phyloP scores from a whole-genome alignment of 1,284 basidiomycete genomes.

The Pseudozyma thailandica region DNA sequence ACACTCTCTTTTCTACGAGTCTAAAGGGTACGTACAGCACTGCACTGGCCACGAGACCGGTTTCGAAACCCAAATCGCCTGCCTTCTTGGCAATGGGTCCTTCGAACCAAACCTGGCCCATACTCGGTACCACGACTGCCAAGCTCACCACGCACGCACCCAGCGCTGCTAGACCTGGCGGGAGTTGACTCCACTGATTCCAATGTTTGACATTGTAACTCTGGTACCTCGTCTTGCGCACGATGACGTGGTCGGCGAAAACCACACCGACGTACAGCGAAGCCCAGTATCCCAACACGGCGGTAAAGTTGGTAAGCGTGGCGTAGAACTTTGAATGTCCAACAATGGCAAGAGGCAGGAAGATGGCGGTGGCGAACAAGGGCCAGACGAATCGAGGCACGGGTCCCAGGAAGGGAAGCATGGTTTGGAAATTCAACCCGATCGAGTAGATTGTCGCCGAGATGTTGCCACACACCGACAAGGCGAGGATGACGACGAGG shows the following conservation, averaged over 20 bases:
- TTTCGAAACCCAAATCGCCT: slow-evolving; percentile 69
- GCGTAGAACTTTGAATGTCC: slow-evolving; percentile 75
- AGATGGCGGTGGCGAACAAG: slow-evolving; percentile 80
- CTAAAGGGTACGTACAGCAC: slow-evolving; percentile 64
- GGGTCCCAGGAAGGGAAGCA: slow-evolving; percentile 79
- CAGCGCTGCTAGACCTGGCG: slow-evolving; percentile 73
- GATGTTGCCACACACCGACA: slow-evolving; percentile 82
- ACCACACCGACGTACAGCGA: slow-evolving; percentile 75
- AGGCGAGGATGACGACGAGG: slow-evolving; percentile 81
- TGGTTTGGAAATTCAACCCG: slow-evolving; percentile 58
- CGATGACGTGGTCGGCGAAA: slow-evolving; percentile 74
- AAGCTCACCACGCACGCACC: slow-evolving; percentile 53
- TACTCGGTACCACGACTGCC: slow-evolving; percentile 63
- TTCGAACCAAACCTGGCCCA: slow-evolving; percentile 64
- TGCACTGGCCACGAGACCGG: slow-evolving; percentile 63
- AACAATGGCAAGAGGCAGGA: slow-evolving; percentile 74
- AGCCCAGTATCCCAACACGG: slow-evolving; percentile 76
- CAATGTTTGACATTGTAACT: slow-evolving; percentile 75
- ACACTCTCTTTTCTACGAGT: slow-evolving; percentile 58
- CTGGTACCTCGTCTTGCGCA: slow-evolving; percentile 70
- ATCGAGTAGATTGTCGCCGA: slow-evolving; percentile 75
- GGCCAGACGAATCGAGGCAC: slow-evolving; percentile 90
- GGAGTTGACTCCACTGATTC: slow-evolving; percentile 72
- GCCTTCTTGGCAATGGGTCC: slow-evolving; percentile 61
- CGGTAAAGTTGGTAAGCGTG: slow-evolving; percentile 72